Base-by-base conservation (phyloP, 2,329 filamentous ascomycete genomes). In the Coniella vitis region DNA sequence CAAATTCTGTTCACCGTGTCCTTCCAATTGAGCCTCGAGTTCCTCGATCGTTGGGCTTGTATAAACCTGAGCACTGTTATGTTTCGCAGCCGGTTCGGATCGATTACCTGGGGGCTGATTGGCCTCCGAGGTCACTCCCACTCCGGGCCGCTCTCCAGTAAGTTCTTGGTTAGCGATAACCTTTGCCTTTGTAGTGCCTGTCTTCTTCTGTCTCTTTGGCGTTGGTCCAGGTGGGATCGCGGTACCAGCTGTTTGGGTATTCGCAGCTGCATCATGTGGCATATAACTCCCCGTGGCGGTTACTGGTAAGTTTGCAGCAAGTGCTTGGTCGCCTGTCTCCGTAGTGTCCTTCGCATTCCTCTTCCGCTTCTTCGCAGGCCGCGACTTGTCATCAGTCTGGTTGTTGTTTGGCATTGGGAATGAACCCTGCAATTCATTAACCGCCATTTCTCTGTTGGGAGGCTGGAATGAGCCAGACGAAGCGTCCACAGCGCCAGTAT, bases 201-300 rank as follows among this genome's bases (percentile, higher is more conserved):
- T 41, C 13, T 63, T 62, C 40, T 63, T 67, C 16, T 67, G 65
- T 25, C 66, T 61, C 50, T 71, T 72, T 2, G 65, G 51, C 36
- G 63, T 56, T 12, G 67, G 64, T 1, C 58, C 51, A 32, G 56
- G 51, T 13, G 56, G 49, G 13, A 56, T 59, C 48, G 21, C 47
- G 25, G 34, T 38, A 32, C 31, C 17, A 42, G 22, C 39, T 19
- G 19, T 45, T 20, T 34, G 44, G 42, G 31, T 21, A 10, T 40
- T 44, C 13, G 29, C 47, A 16, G 38, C 37, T 41, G 40, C 38
- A 12, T 41, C 14, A 19, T 34, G 48, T 12, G 25, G 22, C 14
- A 21, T 54, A 32, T 12, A 49, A 21, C 29, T 31, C 17, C 34
- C 38, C 9, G 41, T 20, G 13, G 21, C 21, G 21, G 29, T 13